A percentile compares a stretch with the other conserved stretches of the same genome.
These are phyloP conservation scores for Rhododendron williamsianum DNA, from an alignment of 148 eudicot genomes.

Conservation along the genomic window DNA sequence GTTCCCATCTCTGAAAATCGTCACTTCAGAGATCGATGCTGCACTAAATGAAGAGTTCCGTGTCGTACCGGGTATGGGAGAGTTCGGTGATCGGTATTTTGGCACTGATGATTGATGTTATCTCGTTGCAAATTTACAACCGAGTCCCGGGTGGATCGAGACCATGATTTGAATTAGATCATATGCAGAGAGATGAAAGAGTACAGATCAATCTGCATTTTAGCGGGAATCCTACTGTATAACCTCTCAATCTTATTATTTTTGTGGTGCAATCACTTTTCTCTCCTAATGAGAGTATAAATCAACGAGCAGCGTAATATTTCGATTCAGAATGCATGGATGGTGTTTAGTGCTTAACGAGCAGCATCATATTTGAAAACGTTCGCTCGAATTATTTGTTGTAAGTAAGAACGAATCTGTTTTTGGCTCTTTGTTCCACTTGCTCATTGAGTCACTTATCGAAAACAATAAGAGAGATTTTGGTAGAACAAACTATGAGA, in stretches of 20 bases:
- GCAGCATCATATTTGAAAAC: neutral
- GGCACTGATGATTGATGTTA: conserved; percentile 78
- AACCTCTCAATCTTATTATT: neutral
- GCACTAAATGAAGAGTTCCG: conserved; percentile 75
- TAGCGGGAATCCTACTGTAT: neutral
- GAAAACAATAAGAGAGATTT: neutral
- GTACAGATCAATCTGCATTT: neutral
- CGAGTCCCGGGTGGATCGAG: neutral
- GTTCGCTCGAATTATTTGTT: neutral
- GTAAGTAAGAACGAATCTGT: neutral
- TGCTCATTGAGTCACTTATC: neutral
- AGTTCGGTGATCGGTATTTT: conserved; percentile 95
- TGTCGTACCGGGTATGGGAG: conserved; percentile 93
- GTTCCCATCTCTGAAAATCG: conserved; percentile 79
- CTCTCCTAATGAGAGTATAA: neutral
- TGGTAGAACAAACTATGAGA: neutral
- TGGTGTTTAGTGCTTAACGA: neutral
- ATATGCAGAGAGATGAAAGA: neutral
- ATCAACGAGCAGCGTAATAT: too few species aligned
- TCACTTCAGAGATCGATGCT: conserved; percentile 89
- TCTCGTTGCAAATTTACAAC: neutral
- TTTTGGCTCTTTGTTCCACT: neutral
- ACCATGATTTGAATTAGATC: neutral
- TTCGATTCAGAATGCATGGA: neutral
- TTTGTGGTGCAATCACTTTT: neutral